phyloP scores from a whole-genome alignment of 2,329 filamentous ascomycete genomes.

The Lasiodiplodia hormozganensis region DNA sequence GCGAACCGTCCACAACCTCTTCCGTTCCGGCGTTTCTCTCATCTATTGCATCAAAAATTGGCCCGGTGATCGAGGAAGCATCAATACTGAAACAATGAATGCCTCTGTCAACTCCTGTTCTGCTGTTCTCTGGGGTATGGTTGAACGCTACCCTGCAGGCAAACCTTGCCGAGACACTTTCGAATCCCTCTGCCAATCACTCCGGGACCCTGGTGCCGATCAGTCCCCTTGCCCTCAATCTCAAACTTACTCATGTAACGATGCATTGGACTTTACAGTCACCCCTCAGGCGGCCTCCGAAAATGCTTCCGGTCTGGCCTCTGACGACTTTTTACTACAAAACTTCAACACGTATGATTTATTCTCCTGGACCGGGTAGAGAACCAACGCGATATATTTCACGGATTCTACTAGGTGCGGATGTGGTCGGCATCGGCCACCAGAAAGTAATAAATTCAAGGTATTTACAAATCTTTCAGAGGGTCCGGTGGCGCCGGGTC shows the following conservation, averaged over 20 bases:
- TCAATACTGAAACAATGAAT: not conserved
- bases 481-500: slow-evolving; percentile 26
- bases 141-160: slow-evolving; percentile 1
- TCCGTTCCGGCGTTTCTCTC: slow-evolving; percentile 1
- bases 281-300: not conserved
- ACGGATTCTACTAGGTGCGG: not conserved
- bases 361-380: not conserved
- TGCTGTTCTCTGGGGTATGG: slow-evolving; percentile 9
- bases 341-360: not conserved
- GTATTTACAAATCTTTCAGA: slow-evolving; percentile 1
- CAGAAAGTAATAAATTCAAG: not conserved
- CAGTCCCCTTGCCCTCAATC: not conserved
- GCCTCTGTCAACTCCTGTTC: slow-evolving; percentile 2
- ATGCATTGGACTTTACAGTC: not conserved
- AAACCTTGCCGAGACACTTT: slow-evolving; percentile 9
- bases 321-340: not conserved
- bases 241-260: not conserved
- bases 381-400: not conserved
- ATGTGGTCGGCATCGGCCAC: not conserved
- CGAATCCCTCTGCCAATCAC: slow-evolving; percentile 1
- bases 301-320: not conserved
- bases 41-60: slow-evolving; percentile 8
- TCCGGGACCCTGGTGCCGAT: not conserved
- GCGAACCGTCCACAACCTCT: slow-evolving; percentile 4
- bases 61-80: not conserved